Evolutionary conservation across 2,329 filamentous ascomycete species (phyloP), one percentile per base, ranked within the genome.

Genomic region (Stylonectria norvegica): DNA sequence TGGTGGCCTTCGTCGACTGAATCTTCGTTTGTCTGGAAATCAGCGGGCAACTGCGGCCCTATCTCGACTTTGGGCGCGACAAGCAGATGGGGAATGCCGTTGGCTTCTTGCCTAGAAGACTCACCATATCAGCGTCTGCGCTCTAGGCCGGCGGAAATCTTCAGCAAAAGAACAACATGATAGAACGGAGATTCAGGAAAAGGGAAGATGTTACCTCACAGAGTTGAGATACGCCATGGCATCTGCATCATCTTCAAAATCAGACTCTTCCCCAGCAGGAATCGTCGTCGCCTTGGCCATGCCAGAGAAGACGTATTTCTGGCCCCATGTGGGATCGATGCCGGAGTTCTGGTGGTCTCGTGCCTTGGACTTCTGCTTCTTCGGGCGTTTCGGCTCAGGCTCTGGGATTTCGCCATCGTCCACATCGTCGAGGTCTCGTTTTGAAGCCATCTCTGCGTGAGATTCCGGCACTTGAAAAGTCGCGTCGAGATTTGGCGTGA

Each of bases 231-330:
- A 89, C 36, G 79, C 80, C 55, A 88, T 66, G 2, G 83, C 83
- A 62, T 86, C 81, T 20, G 72, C 68, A 38, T 83, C 78, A 34
- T 83, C 80, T 34, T 85, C 83, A 50, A 84, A 85, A 40, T 83
- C 80, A 1, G 82, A 65, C 43, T 83, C 80, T 27, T 79, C 75
- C 34, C 76, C 76, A 8, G 59, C 64, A 4, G 68, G 61, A 28
- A 67, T 63, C 3, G 68, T 69, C 4, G 67, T 63, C n/a, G 61
- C 49, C 44, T 74, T 69, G 32, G 79, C 75, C 11, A 79, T 64
- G n/a, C 75, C 75, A 5, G 83, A 81, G 52, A 89, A 85, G 30
- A 84, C 84, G 55, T 80, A 79, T 62, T 81, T 78, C 64, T 88
- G 85, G 28, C 85, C 85, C 62, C 81, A 87, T 3, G 79, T 76